Evolutionary conservation across 1,284 basidiomycete genomes (phyloP), one percentile per base, ranked within the genome.

Genomic region (Anthracocystis panici-leucophaei): DNA sequence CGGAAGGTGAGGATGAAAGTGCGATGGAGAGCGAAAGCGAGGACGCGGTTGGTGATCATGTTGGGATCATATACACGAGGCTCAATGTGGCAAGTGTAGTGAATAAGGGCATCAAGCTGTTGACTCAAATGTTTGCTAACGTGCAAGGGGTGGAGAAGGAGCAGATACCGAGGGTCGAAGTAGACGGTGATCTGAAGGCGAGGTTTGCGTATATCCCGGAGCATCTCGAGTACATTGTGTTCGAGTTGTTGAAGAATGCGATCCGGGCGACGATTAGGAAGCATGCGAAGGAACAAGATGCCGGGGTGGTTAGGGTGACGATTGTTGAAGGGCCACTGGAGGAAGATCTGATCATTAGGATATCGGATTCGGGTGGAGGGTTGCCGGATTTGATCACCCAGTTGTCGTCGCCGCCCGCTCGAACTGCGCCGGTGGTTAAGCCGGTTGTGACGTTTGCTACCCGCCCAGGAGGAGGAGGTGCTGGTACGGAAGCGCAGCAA

Each of bases 191-290:
- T 81, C 75, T 90, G 25, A 89, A 90, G 48, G 90, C 90, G 3
- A 89, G 87, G 61, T 94, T 96, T 85, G 88, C 93, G 1, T 96
- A 95, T 83, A 93, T 96, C 71, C 89, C 90, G 41, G 93, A 95
- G 82, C 94, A 96, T 85, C 87, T 96, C 53, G 94, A 62, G 50
- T 96, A 95, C 82, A 92, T 95, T 65, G 86, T 95, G 14, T 95
- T 95, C 78, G 93, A 96, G 82, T 85, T 96, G 25, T 81, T 95
- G 77, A 95, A 95, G 85, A 94, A 95, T 82, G 93, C 68, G 53
- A 72, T 81, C 54, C 65, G 80, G 33, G 75, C 81, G 3, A 85
- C 83, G 27, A 82, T 82, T 25, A 20, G 70, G 27, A 68, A 61
- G 31, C 65, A 74, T 27, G 57, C 63, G 0, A 60, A 49, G 3